Evolutionary conservation across 768 basidiomycete genomes (phyloP).

Genomic region (Boletus barrowsii): DNA sequence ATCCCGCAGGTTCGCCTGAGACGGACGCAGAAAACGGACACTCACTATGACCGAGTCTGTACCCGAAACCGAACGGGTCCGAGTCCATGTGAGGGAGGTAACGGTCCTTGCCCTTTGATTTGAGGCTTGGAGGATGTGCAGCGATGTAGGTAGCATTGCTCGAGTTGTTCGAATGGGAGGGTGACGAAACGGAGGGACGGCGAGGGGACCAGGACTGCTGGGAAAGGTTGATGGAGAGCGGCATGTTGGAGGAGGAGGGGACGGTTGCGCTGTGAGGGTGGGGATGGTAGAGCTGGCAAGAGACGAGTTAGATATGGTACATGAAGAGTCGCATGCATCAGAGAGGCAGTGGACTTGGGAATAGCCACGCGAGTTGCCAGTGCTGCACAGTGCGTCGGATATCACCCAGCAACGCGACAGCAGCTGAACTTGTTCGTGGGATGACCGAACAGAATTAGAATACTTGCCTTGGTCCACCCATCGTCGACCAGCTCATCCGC

Average conservation of each 20-base stretch:
- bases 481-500: constrained; percentile 13
- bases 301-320: constrained; percentile 3
- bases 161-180: constrained; percentile 1
- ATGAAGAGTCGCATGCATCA: constrained; percentile 10
- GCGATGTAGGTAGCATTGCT: neutral
- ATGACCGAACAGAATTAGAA: neutral
- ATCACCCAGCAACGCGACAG: neutral
- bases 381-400: neutral
- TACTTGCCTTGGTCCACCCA: constrained; percentile 26
- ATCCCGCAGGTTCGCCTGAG: neutral
- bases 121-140: neutral
- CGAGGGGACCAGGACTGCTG: constrained; percentile 23
- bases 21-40: neutral
- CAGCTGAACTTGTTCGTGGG: constrained; percentile 10
- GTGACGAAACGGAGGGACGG: constrained; percentile 16
- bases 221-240: constrained; percentile 10
- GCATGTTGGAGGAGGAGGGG: constrained; percentile 11
- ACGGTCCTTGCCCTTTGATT: constrained; percentile 18
- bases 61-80: constrained; percentile 1
- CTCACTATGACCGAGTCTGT: constrained; percentile 13
- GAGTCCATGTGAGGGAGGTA: constrained; percentile 1
- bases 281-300: constrained; percentile 15
- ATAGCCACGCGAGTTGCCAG: constrained; percentile 10
- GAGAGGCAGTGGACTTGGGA: constrained; percentile 19
- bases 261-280: neutral